Evolutionary conservation across 305 asterid genomes (phyloP), one percentile per base, ranked within the genome.

Genomic region (Fraxinus albicans): DNA sequence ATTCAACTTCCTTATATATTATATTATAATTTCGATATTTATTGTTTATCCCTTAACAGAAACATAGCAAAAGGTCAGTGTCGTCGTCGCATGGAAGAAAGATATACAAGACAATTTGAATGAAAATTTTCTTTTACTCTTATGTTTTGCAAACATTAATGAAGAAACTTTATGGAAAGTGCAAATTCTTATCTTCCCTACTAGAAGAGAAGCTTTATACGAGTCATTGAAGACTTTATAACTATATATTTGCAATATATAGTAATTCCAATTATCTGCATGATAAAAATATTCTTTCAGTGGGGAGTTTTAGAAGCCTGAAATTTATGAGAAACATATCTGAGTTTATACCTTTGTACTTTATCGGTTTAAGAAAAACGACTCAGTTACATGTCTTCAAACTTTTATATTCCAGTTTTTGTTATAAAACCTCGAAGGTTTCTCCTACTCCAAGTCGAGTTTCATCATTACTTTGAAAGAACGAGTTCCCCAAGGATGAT

Each of bases 151-250:
- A 6, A 38, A 9, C 60, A 21, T 76, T 40, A 0, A 60, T 75
- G 47, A 76, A 76, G 35, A 75, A 75, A 75, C 44, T 8, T 40
- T 42, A 34, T 36, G 0, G 0, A 0, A 10, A 19, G 29, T 19
- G 69, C 25, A n/a, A 8, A 73, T 36, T 63, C 21, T 2, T 77
- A 5, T 27, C 69, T 60, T 27, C 77, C 25, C 21, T 29, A 82
- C 70, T 70, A 35, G 38, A 4, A 44, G 70, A 47, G 72, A 82
- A 44, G 63, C 6, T 31, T 44, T 17, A 35, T 42, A 34, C n/a
- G 76, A 73, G 29, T 63, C 25, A 31, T 65, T 55, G 44, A 76
- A 23, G 80, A 83, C 60, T 79, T 79, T 44, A 21, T 70, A 50
- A 47, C 25, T 55, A 15, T 55, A 25, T 17, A 8, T 19, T 13